Percentiles rank a stretch among this genome's conserved stretches.
Evolutionary conservation across 768 basidiomycete species (phyloP).

Genomic region (Boletellus ananas): DNA sequence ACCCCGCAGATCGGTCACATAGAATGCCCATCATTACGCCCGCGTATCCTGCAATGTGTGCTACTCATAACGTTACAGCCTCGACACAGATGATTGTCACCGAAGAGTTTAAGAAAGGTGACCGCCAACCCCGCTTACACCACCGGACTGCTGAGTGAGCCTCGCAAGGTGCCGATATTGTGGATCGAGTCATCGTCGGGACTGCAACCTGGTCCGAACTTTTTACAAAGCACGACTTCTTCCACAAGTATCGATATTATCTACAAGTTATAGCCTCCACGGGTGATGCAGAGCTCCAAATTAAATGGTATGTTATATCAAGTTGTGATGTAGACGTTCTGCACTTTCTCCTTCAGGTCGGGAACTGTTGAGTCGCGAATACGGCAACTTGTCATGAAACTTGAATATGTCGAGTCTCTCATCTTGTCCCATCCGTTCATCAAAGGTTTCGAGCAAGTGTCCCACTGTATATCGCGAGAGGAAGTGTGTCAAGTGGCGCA

Average conservation of each 20-base stretch:
- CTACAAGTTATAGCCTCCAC: conserved; percentile 94
- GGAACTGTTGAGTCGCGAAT: conserved; percentile 98
- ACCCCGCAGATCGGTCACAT: conserved; percentile 90
- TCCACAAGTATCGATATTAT: conserved; percentile 94
- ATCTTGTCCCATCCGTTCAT: conserved; percentile 92
- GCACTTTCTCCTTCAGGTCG: conserved; percentile 44
- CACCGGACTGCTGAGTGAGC: conserved; percentile 11
- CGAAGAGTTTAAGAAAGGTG: conserved; percentile 91
- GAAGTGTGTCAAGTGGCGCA: conserved; percentile 87
- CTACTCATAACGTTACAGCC: conserved; percentile 95
- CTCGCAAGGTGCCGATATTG: conserved; percentile 80
- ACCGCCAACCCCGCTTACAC: neutral
- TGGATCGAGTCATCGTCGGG: conserved; percentile 86
- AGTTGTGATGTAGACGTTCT: conserved; percentile 4
- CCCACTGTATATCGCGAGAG: conserved; percentile 78
- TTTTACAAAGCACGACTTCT: conserved; percentile 96
- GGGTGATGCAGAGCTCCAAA: conserved; percentile 74
- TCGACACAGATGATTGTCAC: conserved; percentile 97
- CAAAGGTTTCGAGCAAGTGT: conserved; percentile 88
- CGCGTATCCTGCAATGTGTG: conserved; percentile 98
- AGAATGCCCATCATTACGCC: conserved; percentile 99
- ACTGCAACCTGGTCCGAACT: conserved; percentile 86
- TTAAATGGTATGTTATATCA: conserved; percentile 72
- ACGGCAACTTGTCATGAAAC: conserved; percentile 95
- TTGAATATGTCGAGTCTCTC: conserved; percentile 92